Evolutionary conservation across 257 asterid genomes (phyloP).

Genomic region (Jacaranda copaia): DNA sequence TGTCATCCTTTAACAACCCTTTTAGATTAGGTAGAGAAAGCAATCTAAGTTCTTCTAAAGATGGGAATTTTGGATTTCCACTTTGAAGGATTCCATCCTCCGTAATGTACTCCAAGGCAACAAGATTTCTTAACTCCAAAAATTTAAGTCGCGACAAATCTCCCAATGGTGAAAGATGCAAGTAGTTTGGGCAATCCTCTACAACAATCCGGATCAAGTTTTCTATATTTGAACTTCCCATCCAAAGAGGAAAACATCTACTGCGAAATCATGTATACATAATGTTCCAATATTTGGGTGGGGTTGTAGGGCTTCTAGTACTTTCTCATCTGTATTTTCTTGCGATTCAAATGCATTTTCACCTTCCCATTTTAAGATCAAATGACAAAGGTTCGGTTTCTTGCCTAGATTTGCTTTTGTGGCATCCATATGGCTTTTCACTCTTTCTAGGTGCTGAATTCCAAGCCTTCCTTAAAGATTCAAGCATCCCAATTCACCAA

Average conservation of each 20-base stretch:
- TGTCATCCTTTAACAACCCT: constrained; percentile 26
- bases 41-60: neutral
- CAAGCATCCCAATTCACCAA: constrained; percentile 35
- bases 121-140: constrained; percentile 18
- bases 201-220: neutral
- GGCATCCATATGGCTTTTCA: constrained; percentile 28
- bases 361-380: constrained; percentile 31
- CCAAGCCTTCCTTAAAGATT: constrained; percentile 27
- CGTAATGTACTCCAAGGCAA: constrained; percentile 15
- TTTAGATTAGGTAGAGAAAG: neutral
- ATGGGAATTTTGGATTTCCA: constrained; percentile 24
- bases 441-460: constrained; percentile 38
- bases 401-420: constrained; percentile 37
- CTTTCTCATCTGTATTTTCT: constrained; percentile 25
- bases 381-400: constrained; percentile 35
- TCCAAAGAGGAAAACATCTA: too few species aligned
- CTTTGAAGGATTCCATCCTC: constrained; percentile 17
- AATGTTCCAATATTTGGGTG: too few species aligned
- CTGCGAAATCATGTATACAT: too few species aligned
- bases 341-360: neutral
- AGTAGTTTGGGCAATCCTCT: neutral
- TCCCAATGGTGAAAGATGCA: constrained; percentile 26
- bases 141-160: constrained; percentile 31
- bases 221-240: neutral
- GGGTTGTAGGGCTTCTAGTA: constrained; percentile 25